phyloP scores from a whole-genome alignment of 2,329 filamentous ascomycete species.

The Tolypocladium sp. region DNA sequence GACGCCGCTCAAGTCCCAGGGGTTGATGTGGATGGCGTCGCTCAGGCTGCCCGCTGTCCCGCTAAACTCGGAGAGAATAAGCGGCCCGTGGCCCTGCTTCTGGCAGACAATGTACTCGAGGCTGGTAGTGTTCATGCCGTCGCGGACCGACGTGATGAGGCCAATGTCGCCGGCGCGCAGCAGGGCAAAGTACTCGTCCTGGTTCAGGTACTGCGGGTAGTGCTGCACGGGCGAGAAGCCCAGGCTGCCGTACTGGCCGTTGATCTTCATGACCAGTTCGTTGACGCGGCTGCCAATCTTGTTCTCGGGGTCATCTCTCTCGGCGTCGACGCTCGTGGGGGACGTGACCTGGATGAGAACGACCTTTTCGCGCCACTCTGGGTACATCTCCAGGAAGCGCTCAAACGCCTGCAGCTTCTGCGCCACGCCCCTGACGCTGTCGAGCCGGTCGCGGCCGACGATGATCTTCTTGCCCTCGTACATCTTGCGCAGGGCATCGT shows the following conservation, averaged over 20 bases:
- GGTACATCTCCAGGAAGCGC: slow-evolving; percentile 80
- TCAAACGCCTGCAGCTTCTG: slow-evolving; percentile 95
- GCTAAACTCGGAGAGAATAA: slow-evolving; percentile 95
- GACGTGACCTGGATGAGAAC: slow-evolving; percentile 94
- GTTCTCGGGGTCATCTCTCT: slow-evolving; percentile 65
- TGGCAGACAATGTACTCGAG: slow-evolving; percentile 93
- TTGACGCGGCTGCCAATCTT: slow-evolving; percentile 85
- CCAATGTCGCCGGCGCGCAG: slow-evolving; percentile 84
- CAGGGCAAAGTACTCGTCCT: slow-evolving; percentile 91
- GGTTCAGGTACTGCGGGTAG: slow-evolving; percentile 84
- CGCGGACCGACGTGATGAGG: slow-evolving; percentile 88
- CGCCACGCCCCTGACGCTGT: slow-evolving; percentile 86
- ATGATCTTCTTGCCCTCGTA: slow-evolving; percentile 93
- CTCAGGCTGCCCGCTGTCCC: slow-evolving; percentile 80
- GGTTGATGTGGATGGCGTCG: slow-evolving; percentile 91
- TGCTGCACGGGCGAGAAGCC: slow-evolving; percentile 88
- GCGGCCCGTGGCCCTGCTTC: slow-evolving; percentile 72
- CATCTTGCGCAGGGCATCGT: slow-evolving; percentile 61
- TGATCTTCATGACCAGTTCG: slow-evolving; percentile 84
- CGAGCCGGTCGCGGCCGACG: slow-evolving; percentile 86
- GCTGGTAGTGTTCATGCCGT: slow-evolving; percentile 97
- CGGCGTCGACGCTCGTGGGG: slow-evolving; percentile 70
- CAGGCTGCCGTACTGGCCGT: slow-evolving; percentile 79
- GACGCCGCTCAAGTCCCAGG: slow-evolving; percentile 82
- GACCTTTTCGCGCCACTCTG: slow-evolving; percentile 85